Conservation (phyloP, 1,139 yeast genomes). For the Diutina scorzettiae region DNA sequence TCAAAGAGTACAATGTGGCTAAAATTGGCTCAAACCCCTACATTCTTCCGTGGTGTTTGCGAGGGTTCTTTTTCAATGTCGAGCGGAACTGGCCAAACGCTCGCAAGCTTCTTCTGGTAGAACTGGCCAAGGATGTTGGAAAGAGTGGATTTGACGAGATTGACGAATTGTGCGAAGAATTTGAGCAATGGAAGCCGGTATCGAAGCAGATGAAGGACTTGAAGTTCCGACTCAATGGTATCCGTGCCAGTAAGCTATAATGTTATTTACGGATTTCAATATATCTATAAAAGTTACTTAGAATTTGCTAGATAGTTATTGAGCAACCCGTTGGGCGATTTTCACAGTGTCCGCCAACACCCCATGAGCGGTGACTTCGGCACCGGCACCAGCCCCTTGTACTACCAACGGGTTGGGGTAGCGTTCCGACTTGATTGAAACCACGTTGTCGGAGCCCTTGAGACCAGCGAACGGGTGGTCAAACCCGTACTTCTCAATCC, state of each 20-base stretch:
- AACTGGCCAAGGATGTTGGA: slow-evolving; percentile 17
- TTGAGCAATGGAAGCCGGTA: slow-evolving; percentile 79
- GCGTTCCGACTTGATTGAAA: slow-evolving; percentile 82
- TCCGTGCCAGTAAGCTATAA: slow-evolving; percentile 36
- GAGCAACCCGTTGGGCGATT: slow-evolving; percentile 73
- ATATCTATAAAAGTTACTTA: slow-evolving; percentile 43
- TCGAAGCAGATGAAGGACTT: slow-evolving; percentile 70
- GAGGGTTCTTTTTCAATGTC: slow-evolving; percentile 60
- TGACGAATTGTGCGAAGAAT: slow-evolving; percentile 49
- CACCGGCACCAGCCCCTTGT: slow-evolving; percentile 99
- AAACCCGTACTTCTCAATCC: slow-evolving; percentile 70
- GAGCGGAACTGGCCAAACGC: slow-evolving; percentile 44
- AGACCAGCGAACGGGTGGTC: slow-evolving; percentile 94
- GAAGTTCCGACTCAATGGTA: slow-evolving; percentile 73
- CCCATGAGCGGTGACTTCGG: slow-evolving; percentile 97
- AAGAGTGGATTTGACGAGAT: slow-evolving; percentile 41
- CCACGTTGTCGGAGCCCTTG: slow-evolving; percentile 92
- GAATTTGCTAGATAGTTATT: slow-evolving; percentile 12
- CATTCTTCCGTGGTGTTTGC: slow-evolving; percentile 82
- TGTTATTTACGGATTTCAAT: slow-evolving; percentile 51
- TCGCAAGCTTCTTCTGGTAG: slow-evolving; percentile 17
- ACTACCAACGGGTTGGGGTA: slow-evolving; percentile 85
- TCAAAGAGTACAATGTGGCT: slow-evolving; percentile 49
- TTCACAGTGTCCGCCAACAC: slow-evolving; percentile 88
- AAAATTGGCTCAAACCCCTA: slow-evolving; percentile 67